Percentiles rank a stretch among this genome's conserved stretches.
phyloP scores from a whole-genome alignment of 306 rosid genomes.

The Boehmeria nivea region DNA sequence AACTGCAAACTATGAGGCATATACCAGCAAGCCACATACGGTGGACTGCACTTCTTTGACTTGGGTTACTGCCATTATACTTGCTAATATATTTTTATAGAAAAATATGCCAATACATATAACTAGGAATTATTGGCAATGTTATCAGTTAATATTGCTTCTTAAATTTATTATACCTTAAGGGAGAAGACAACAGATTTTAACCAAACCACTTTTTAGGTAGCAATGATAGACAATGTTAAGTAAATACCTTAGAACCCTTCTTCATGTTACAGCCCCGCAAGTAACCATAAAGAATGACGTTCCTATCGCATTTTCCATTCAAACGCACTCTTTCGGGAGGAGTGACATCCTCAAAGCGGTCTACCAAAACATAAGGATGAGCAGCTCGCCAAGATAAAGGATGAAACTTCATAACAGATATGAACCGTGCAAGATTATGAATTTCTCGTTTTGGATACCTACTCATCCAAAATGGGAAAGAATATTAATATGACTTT shows the following conservation, averaged over 20 bases:
- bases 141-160: too few species aligned
- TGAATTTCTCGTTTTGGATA: constrained; percentile 82
- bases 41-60: too few species aligned
- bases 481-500: not conserved
- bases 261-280: constrained; percentile 86
- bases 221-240: not conserved
- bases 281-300: constrained; percentile 85
- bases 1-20: too few species aligned
- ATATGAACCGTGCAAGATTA: constrained; percentile 88
- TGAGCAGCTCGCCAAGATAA: constrained; percentile 82
- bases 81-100: too few species aligned
- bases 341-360: constrained; percentile 91
- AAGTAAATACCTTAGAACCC: constrained; percentile 66
- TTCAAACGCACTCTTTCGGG: constrained; percentile 64
- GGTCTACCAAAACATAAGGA: constrained; percentile 85
- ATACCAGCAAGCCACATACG: too few species aligned
- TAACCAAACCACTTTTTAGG: too few species aligned
- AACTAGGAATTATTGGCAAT: too few species aligned
- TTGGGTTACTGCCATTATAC: too few species aligned
- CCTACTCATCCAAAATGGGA: constrained; percentile 37
- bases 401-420: constrained; percentile 95
- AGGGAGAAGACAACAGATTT: too few species aligned
- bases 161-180: too few species aligned
- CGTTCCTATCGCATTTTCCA: constrained; percentile 75
- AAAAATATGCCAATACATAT: too few species aligned